Base-by-base conservation (phyloP, 1,139 yeast species). In the Torulaspora globosa region DNA sequence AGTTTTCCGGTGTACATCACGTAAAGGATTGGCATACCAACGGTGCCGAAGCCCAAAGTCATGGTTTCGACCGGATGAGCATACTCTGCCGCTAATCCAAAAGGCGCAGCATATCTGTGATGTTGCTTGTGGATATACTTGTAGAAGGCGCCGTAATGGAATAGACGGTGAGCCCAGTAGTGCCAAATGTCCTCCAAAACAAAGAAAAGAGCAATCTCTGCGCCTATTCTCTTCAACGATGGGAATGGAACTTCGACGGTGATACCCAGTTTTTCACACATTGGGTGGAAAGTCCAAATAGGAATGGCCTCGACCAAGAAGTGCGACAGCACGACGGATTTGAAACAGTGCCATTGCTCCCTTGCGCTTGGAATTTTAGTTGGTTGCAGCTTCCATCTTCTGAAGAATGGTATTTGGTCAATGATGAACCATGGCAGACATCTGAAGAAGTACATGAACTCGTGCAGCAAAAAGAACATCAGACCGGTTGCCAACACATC, bases 71-170 rank as follows among this genome's bases (percentile, higher is more conserved):
- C 74, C 3, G 97, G 97, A 63, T 90, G 97, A 7, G 97, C 97
- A 65, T 90, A 90, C 69, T 90, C 97, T 21, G 97, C 97, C 44
- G 97, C 84, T 52, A 90, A 73, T 18, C 97, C 97, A 65, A 90
- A 90, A 27, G 97, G 97, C 33, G 97, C 97, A 23, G 97, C 96
- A 65, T 89, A 90, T 67, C 89, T 82, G 70, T 90, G 97, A 70
- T 90, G 97, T 71, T 87, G 95, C 72, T 90, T 90, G 73, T 90
- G 97, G 58, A 90, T 87, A 66, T 83, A 78, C 70, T 85, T 87
- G 76, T 90, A 90, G 63, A 90, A 82, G 55, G 80, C 75, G 44
- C 95, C 95, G 62, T 80, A 76, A 68, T 90, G 97, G 67, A 90
- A 80, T 29, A 82, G 75, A 58, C 97, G 79, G 70, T 90, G 97